phyloP scores from a whole-genome alignment of 2,329 filamentous ascomycete genomes.

The Colletotrichum coccodes region DNA sequence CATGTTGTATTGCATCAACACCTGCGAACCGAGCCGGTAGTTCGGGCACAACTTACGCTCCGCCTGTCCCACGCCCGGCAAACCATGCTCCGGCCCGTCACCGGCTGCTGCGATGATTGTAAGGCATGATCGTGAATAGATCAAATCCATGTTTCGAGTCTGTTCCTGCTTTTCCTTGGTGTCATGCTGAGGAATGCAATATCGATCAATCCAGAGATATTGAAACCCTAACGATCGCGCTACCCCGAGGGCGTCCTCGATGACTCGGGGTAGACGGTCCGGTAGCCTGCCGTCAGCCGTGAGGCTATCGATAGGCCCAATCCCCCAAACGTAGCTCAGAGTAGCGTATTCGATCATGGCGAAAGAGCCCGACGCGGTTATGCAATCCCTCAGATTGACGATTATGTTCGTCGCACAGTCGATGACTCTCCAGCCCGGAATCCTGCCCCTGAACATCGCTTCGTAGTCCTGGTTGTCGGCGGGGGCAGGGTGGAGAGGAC shows the following conservation, averaged over 20 bases:
- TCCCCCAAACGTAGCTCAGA: constrained; percentile 48
- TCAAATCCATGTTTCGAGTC: constrained; percentile 44
- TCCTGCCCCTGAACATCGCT: not conserved
- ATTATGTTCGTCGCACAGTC: not conserved
- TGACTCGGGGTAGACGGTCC: constrained; percentile 39
- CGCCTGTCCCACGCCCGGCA: constrained; percentile 41
- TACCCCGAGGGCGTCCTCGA: constrained; percentile 46
- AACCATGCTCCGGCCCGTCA: constrained; percentile 41
- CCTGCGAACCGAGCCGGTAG: not conserved
- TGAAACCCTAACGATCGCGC: constrained; percentile 45
- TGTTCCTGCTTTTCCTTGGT: constrained; percentile 40
- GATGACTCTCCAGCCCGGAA: not conserved
- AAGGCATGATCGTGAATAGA: constrained; percentile 45
- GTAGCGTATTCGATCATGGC: constrained; percentile 41
- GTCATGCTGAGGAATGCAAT: constrained; percentile 44
- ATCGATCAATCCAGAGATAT: constrained; percentile 51
- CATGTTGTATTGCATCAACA: not conserved
- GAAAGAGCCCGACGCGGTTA: not conserved
- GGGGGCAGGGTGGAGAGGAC: not conserved
- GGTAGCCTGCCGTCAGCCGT: constrained; percentile 36
- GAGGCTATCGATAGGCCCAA: not conserved
- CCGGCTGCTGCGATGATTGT: constrained; percentile 49
- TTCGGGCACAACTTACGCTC: not conserved
- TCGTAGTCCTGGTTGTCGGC: not conserved
- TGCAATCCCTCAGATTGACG: not conserved